These are phyloP conservation scores for Clausena lansium DNA, from an alignment of 345 rosid genomes.

Conservation along the genomic window DNA sequence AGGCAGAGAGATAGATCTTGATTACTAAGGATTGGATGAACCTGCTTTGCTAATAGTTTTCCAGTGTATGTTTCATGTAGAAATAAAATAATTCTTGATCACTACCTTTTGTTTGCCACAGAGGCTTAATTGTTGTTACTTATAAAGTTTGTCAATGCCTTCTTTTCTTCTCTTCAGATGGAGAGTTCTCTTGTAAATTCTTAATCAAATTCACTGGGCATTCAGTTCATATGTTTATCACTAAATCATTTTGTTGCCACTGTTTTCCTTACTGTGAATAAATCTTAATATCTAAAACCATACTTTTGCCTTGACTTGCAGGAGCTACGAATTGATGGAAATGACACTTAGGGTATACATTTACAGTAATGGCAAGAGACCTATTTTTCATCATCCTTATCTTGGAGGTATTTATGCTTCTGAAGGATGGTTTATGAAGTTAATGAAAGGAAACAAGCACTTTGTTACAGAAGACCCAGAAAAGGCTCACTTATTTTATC, in stretches of 20 bases:
- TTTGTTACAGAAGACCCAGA: slow-evolving; percentile 75
- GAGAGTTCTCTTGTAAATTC: not conserved
- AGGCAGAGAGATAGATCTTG: not conserved
- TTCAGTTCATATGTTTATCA: not conserved
- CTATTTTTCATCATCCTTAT: slow-evolving; percentile 72
- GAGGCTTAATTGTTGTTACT: not conserved
- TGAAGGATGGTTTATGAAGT: slow-evolving; percentile 97
- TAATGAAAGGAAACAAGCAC: slow-evolving; percentile 64
- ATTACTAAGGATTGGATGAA: not conserved
- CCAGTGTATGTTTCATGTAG: not conserved
- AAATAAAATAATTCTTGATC: not conserved
- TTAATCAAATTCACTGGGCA: not conserved
- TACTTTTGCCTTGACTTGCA: slow-evolving; percentile 25
- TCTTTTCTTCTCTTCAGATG: not conserved
- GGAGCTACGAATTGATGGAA: slow-evolving; percentile 95
- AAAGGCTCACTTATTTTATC: slow-evolving; percentile 85
- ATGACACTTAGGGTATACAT: slow-evolving; percentile 70
- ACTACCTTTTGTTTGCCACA: not conserved
- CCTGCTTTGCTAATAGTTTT: not conserved
- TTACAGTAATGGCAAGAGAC: slow-evolving; percentile 72
- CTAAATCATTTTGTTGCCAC: not conserved
- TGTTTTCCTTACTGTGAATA: not conserved
- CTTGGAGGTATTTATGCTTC: slow-evolving; percentile 87
- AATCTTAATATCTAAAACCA: not conserved
- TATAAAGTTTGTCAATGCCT: not conserved